Conservation (phyloP, 176 grass and related monocot species). For the Thalia dealbata region DNA sequence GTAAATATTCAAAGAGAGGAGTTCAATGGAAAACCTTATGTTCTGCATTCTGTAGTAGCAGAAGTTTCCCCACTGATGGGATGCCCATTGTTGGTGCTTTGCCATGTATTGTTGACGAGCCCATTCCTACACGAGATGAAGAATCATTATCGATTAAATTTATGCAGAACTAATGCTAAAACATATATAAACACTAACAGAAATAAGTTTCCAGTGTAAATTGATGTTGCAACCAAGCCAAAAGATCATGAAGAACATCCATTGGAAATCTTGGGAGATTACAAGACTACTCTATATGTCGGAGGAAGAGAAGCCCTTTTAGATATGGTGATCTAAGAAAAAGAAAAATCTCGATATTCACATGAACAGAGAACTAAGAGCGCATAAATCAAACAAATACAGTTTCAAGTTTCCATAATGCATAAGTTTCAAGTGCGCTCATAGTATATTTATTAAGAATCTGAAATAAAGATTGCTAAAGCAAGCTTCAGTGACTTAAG, state of each 20-base stretch:
- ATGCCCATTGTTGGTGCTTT: slow-evolving; percentile 97
- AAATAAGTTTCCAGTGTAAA: not conserved
- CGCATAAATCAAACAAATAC: not conserved
- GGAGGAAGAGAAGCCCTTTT: not conserved
- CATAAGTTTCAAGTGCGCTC: not conserved
- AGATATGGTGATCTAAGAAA: not conserved
- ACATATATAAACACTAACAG: not conserved
- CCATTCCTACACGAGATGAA: slow-evolving; percentile 54
- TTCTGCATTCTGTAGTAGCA: slow-evolving; percentile 96
- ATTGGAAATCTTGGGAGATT: not conserved
- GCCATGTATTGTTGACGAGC: slow-evolving; percentile 86
- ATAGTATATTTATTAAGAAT: not conserved
- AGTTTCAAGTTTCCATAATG: not conserved
- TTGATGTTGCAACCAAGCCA: not conserved
- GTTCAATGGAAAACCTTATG: slow-evolving; percentile 51
- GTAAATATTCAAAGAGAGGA: not conserved
- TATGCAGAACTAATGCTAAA: not conserved
- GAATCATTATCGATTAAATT: no score
- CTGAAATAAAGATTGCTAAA: not conserved
- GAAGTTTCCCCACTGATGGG: slow-evolving; percentile 98
- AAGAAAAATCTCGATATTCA: not conserved
- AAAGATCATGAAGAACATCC: not conserved
- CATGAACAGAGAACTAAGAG: not conserved
- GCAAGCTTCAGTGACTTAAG: no score
- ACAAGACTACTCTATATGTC: not conserved